Conservation (phyloP, 495 filamentous ascomycete species). For the Lophiostoma macrostomum region DNA sequence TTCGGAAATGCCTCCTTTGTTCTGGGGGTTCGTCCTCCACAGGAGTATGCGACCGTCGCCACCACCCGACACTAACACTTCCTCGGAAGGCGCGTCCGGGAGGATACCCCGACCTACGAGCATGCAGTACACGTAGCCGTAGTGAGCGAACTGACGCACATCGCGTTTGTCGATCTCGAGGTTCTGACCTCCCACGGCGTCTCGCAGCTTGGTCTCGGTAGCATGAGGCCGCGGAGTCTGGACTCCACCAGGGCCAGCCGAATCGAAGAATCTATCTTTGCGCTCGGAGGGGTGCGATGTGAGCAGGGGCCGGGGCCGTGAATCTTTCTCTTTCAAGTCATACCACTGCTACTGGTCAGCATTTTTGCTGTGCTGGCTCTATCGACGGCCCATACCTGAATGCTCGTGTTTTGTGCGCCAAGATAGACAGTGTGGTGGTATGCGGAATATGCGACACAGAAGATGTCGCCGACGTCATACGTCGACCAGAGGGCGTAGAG, state of each 20-base stretch:
- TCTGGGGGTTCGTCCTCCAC: slow-evolving; percentile 64
- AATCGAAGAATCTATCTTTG: slow-evolving; percentile 95
- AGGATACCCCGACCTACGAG: slow-evolving; percentile 65
- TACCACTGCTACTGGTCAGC: slow-evolving; percentile 53
- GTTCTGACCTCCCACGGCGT: slow-evolving; percentile 55
- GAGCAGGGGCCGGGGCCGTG: slow-evolving; percentile 58
- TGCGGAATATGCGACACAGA: slow-evolving; percentile 82
- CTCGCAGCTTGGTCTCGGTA: slow-evolving; percentile 36
- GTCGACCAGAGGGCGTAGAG: slow-evolving; percentile 89
- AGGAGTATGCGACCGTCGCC: slow-evolving; percentile 92
- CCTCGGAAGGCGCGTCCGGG: slow-evolving; percentile 60
- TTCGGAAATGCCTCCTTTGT: slow-evolving; percentile 55
- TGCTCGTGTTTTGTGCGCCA: slow-evolving; percentile 90
- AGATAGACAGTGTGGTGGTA: slow-evolving; percentile 79
- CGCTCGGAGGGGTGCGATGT: slow-evolving; percentile 71
- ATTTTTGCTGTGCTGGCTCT: neutral
- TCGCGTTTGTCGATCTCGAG: slow-evolving; percentile 81
- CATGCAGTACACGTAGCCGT: slow-evolving; percentile 95
- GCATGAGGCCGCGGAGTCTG: slow-evolving; percentile 56
- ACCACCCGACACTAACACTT: slow-evolving; percentile 83
- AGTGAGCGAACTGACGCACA: slow-evolving; percentile 86
- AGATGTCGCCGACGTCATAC: slow-evolving; percentile 94
- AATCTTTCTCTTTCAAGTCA: slow-evolving; percentile 54
- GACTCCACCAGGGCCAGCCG: slow-evolving; percentile 74
- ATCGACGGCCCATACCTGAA: slow-evolving; percentile 74